Base-by-base conservation (phyloP, 192 early-diverging fungal genomes). In the Rhizophagus prolifer region DNA sequence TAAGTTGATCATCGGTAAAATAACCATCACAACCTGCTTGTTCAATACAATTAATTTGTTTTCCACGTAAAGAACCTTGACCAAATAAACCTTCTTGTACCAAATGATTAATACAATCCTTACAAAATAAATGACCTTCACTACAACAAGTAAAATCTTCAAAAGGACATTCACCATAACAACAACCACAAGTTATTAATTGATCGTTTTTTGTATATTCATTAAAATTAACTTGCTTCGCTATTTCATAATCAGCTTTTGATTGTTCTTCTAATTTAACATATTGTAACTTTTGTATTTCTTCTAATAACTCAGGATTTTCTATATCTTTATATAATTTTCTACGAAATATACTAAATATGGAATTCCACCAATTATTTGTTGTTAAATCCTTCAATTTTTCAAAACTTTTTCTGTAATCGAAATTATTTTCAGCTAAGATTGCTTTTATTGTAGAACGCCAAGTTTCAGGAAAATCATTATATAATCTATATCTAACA, bases 111-210 rank as follows among this genome's bases (percentile, higher is more conserved):
- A 86, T 61, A 54, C 85, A 86, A 8, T 68, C 72, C 28, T 81
- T 63, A 63, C 85, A 86, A 23, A 85, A 86, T 13, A 81, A 30
- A 54, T 86, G 85, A 16, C 85, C 85, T 63, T 81, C 64, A 34
- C 70, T 83, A 74, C 85, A 86, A 71, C 73, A 69, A 14, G 58
- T 71, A 3, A 86, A 59, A 13, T 78, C 44, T 75, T 86, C 85
- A 70, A 86, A 86, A 25, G 85, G 26, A 65, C 74, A 83, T 54
- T 86, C 85, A 58, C 66, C 78, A 64, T 79, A 85, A 63, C 85
- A 86, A 58, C 85, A 86, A 46, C 70, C 80, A 71, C 85, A 86
- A 14, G 80, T 76, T n/a, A 86, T 86, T 16, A 82, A 60, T 46
- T 85, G 84, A 14, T 78, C 60, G 34, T 74, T 30, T 0, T 30